A percentile compares a stretch with the other conserved stretches of the same genome.
Evolutionary conservation across 768 basidiomycete species (phyloP).

Genomic region (Mycena indigotica): DNA sequence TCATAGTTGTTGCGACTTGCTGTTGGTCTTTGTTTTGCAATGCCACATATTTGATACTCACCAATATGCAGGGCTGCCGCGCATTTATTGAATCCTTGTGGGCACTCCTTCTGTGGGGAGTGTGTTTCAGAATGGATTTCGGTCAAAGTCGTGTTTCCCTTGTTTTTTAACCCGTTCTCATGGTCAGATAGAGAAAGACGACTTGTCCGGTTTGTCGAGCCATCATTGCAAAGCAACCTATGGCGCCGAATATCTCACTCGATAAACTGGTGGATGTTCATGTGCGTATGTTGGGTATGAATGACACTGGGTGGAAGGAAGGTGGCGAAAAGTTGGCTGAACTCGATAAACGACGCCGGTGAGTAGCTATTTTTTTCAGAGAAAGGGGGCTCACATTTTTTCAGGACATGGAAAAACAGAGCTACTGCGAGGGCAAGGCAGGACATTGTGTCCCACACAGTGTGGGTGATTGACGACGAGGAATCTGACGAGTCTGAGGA

Average conservation of each 20-base stretch:
- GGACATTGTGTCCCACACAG: not conserved
- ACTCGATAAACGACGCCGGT: slow-evolving; percentile 60
- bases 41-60: slow-evolving; percentile 3
- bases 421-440: slow-evolving; percentile 28
- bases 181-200: slow-evolving; percentile 35
- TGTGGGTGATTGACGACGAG: not conserved
- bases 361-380: slow-evolving; percentile 32
- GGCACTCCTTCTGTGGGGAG: slow-evolving; percentile 71
- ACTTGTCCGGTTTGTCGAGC: slow-evolving; percentile 66
- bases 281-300: slow-evolving; percentile 47
- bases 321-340: slow-evolving; percentile 44
- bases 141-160: slow-evolving; percentile 45
- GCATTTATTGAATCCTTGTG: slow-evolving; percentile 70
- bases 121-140: slow-evolving; percentile 65
- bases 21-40: slow-evolving; percentile 59
- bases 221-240: slow-evolving; percentile 42
- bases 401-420: slow-evolving; percentile 42
- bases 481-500: slow-evolving; percentile 4
- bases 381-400: too few species aligned
- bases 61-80: slow-evolving; percentile 53
- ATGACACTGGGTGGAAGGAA: slow-evolving; percentile 44
- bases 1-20: slow-evolving; percentile 67
- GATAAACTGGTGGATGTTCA: slow-evolving; percentile 65
- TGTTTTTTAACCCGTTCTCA: slow-evolving; percentile 3
- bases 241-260: slow-evolving; percentile 66